phyloP scores from a whole-genome alignment of 192 early-diverging fungal genomes.

The Linnemannia schmuckeri region DNA sequence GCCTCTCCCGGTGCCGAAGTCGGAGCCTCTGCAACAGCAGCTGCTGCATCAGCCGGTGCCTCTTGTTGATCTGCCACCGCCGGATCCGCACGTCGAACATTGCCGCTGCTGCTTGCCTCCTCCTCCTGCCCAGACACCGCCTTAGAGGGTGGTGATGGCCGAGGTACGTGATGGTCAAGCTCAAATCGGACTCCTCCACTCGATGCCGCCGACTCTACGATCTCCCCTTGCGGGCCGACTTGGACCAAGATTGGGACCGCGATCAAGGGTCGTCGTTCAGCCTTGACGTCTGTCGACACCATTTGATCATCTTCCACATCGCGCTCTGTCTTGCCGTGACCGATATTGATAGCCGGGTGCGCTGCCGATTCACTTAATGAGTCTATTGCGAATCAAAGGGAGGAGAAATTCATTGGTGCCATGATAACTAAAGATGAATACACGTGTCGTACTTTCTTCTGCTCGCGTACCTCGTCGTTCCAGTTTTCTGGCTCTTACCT shows the following conservation, averaged over 20 bases:
- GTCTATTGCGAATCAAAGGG: not conserved
- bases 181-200: conserved; percentile 1
- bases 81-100: not conserved
- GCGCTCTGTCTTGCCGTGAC: not conserved
- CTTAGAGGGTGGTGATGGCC: not conserved
- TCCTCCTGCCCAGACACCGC: not conserved
- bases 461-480: not conserved
- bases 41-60: not conserved
- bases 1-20: not conserved
- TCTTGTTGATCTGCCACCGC: not conserved
- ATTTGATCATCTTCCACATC: not conserved
- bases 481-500: not conserved
- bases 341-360: not conserved
- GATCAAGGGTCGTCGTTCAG: conserved; percentile 5
- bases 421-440: too few relatives aligned
- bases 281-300: not conserved
- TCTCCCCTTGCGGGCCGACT: not conserved
- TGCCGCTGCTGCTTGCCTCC: not conserved
- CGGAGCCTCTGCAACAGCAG: not conserved
- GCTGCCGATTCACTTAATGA: not conserved
- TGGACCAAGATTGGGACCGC: conserved; percentile 20
- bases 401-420: not conserved
- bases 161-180: conserved; percentile 20
- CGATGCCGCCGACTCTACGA: not conserved
- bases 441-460: too few relatives aligned